Percentiles rank a stretch among this genome's conserved stretches.
These are phyloP conservation scores for Rubus parviflorus DNA, from an alignment of 306 rosid species.

Conservation along the genomic window DNA sequence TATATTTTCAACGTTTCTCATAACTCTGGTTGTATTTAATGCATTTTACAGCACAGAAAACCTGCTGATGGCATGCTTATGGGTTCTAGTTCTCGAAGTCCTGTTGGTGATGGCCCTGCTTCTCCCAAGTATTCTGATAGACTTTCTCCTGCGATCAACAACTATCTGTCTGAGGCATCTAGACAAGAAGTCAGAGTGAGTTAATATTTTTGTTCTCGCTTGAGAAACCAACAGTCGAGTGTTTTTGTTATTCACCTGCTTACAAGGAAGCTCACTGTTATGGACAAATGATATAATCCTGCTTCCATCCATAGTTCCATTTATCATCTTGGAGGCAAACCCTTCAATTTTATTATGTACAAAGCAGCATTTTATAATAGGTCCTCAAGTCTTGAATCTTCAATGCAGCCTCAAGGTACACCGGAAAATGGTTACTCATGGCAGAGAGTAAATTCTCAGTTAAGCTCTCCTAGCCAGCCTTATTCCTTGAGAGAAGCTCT, in stretches of 20 bases:
- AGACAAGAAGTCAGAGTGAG: constrained; percentile 98
- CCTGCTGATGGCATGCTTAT: constrained; percentile 89
- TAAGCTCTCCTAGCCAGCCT: constrained; percentile 98
- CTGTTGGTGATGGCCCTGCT: constrained; percentile 82
- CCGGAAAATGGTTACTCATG: constrained; percentile 89
- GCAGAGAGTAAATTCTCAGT: constrained; percentile 97
- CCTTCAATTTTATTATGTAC: background rate
- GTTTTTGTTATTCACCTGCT: constrained; percentile 18
- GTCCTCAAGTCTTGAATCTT: constrained; percentile 28
- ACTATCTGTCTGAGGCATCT: constrained; percentile 94
- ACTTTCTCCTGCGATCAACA: constrained; percentile 96
- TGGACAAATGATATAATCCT: background rate
- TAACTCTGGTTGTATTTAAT: constrained; percentile 16
- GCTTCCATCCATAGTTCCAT: background rate
- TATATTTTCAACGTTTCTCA: background rate
- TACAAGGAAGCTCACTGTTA: background rate
- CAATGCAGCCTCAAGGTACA: constrained; percentile 90
- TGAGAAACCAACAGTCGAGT: background rate
- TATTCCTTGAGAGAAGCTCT: constrained; percentile 98
- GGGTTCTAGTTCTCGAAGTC: constrained; percentile 93
- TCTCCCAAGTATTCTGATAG: constrained; percentile 96
- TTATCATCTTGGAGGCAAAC: constrained; percentile 10
- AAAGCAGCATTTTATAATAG: background rate
- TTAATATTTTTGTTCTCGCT: constrained; percentile 25
- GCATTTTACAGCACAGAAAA: constrained; percentile 84